Base-by-base conservation (phyloP, 768 basidiomycete species). In the Lepiota venenata region DNA sequence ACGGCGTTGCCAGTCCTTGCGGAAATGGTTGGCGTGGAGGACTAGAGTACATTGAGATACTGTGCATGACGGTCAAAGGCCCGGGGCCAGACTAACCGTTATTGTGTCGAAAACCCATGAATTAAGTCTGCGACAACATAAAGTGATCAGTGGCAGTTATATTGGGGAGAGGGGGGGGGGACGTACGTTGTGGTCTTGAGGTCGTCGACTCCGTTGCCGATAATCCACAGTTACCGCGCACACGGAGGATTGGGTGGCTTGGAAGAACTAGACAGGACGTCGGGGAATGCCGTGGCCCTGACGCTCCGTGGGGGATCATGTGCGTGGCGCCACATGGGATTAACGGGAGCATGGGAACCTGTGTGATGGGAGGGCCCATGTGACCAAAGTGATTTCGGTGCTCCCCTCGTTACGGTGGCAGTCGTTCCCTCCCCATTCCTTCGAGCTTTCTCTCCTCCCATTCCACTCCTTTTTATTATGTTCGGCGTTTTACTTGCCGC, bases 1-100 rank as follows among this genome's bases (percentile, higher is more conserved):
- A 61, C 88, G 89, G 68, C 87, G 82, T 74, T 98, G 96, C 95
- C 95, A 98, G 73, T 98, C 95, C 86, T 98, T 98, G 80, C 85
- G 91, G 84, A 94, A 94, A 72, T 97, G 93, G 75, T 94, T 94
- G 64, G 74, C 82, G 77, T 85, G 93, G 73, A 96, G 91, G 78
- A 91, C 91, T 90, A 44, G 20, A 25, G 5, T 4, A 41, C 21
- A 60, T 35, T 40, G 50, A 58, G 55, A 45, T 59, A 29, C 56
- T 53, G 57, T 44, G 53, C 12, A 38, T 12, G 49, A 42, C 60
- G 36, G 35, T 49, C 32, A 22, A 39, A 20, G 29, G 20, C 39
- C 48, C 46, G 21, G 18, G 43, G 46, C 10, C 29, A n/a, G 43
- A 70, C 82, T 64, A 41, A 86, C 85, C 87, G 83, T 90, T 90